Conservation (phyloP, 805 yeast species). For the Yarrowia sp. region DNA sequence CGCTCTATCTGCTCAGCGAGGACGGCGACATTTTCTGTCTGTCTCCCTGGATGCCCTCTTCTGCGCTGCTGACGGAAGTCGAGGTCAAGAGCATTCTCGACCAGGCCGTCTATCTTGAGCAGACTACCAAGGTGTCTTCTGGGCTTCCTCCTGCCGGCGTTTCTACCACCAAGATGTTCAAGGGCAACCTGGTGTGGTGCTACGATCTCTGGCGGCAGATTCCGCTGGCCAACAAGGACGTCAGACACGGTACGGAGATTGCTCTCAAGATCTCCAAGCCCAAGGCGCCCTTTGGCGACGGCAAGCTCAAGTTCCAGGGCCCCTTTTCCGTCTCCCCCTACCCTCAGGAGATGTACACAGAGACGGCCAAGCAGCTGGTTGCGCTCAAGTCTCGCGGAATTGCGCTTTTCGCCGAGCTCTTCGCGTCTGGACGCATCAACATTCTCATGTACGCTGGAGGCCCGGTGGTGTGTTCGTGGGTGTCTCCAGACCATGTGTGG, state of each 20-base stretch:
- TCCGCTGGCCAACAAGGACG: slow-evolving; percentile 29
- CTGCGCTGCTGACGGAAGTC: slow-evolving; percentile 41
- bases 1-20: slow-evolving; percentile 51
- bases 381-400: slow-evolving; percentile 32
- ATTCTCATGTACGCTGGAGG: slow-evolving; percentile 31
- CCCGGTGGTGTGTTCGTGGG: slow-evolving; percentile 9
- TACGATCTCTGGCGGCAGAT: slow-evolving; percentile 32
- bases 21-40: slow-evolving; percentile 61
- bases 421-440: slow-evolving; percentile 32
- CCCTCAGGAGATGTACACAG: slow-evolving; percentile 52
- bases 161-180: slow-evolving; percentile 24
- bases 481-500: not conserved
- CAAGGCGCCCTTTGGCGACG: not conserved
- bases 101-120: slow-evolving; percentile 38
- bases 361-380: slow-evolving; percentile 43
- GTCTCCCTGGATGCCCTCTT: slow-evolving; percentile 61
- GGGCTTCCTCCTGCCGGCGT: not conserved
- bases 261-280: slow-evolving; percentile 10
- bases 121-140: slow-evolving; percentile 27
- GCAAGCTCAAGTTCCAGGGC: slow-evolving; percentile 45
- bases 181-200: slow-evolving; percentile 31
- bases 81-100: slow-evolving; percentile 41
- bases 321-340: slow-evolving; percentile 55
- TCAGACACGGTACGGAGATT: slow-evolving; percentile 30
- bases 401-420: slow-evolving; percentile 32